Evolutionary conservation across 139 green algal species (phyloP).

Genomic region (Micromonas commoda): DNA sequence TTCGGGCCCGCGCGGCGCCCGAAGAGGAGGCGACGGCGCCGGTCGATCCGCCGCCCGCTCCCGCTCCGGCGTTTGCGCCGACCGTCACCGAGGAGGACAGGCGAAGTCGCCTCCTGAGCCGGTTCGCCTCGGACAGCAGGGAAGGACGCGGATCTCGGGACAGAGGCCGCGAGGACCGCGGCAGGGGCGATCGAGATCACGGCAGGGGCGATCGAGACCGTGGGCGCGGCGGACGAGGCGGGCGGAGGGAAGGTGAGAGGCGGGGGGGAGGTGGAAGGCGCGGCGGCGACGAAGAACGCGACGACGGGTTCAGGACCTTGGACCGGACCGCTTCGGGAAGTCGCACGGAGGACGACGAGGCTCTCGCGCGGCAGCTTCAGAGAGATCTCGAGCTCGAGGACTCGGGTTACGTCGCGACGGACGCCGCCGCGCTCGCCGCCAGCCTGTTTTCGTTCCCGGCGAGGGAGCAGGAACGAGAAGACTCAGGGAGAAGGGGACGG

Average conservation of each 20-base stretch:
- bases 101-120: too few relatives aligned
- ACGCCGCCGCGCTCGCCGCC: background rate
- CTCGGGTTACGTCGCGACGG: background rate
- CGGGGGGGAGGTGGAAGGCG: background rate
- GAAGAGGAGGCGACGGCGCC: too few relatives aligned
- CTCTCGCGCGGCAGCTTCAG: background rate
- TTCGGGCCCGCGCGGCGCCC: too few relatives aligned
- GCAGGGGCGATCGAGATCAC: background rate
- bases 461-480: background rate
- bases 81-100: too few relatives aligned
- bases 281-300: background rate
- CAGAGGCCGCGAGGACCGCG: background rate
- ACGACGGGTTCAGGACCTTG: background rate
- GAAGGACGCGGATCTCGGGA: too few relatives aligned
- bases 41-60: too few relatives aligned
- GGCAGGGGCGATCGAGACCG: background rate
- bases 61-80: too few relatives aligned
- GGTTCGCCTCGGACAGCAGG: too few relatives aligned
- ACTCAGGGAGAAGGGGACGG: too few relatives aligned
- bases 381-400: background rate
- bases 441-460: background rate
- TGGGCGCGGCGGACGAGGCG: background rate
- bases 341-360: background rate
- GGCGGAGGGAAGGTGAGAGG: background rate
- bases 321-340: too few relatives aligned